Evolutionary conservation across 139 green algal species (phyloP), one percentile per base, ranked within the genome.

Genomic region (Chlorella sp.): DNA sequence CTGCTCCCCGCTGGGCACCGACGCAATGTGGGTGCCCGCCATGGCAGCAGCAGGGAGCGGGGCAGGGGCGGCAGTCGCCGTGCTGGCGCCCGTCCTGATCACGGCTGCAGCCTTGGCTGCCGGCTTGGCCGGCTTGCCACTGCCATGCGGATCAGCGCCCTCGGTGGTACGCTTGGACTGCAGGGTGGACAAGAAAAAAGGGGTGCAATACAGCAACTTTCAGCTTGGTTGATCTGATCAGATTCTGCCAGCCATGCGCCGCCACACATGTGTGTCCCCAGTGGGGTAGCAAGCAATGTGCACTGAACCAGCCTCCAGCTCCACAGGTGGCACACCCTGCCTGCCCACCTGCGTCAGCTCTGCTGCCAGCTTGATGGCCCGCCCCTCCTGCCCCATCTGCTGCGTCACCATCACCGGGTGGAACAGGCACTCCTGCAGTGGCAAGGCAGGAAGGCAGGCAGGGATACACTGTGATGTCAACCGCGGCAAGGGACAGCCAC

Each of bases 401-500:
- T 92, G 60, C 40, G 93, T 85, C 71, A 91, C 30, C 78, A 95
- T 91, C 42, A 81, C n/a, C 0, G 92, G 92, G 69, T 88, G 76
- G 68, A 96, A 96, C 16, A 89, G 89, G 87, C 93, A 96, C 77
- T 91, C 86, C 83, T 89, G 76, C 61, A 91, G 75, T 14, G 30
- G 66, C 48, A 0, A 64, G 37, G 28, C 39, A 40, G 42, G 0
- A 22, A 28, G 16, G 34, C 3, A 22, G 78, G 60, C n/a, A n/a
- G 32, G 22, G 3, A 0, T 26, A 57, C 16, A 75, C 22, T 34
- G 64, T 7, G 21, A n/a, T n/a, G 1, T 39, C 22, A 66, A 24
- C 26, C 16, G 24, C 48, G 48, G 48, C 48, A 9, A 57, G 48
- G 48, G 48, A 9, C n/a, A n/a, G n/a, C n/a, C n/a, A 57, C 48